Base-by-base conservation (phyloP, 2,329 filamentous ascomycete genomes). In the Ambrosiella cleistominuta region DNA sequence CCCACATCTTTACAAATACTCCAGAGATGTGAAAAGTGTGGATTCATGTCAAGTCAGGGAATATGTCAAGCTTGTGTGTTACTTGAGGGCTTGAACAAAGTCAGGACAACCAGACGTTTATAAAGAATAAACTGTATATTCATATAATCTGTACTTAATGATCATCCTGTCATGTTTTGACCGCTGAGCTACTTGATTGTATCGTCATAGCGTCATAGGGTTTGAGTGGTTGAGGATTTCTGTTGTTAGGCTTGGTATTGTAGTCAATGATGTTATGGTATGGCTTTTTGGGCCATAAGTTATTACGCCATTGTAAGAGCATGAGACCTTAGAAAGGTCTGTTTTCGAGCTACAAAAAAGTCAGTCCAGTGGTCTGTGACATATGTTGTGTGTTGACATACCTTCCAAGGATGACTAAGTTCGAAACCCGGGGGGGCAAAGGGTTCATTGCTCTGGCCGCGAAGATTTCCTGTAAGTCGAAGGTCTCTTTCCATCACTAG, bases 1-100 rank as follows among this genome's bases (percentile, higher is more conserved):
- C n/a, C 53, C 35, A 8, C 9, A 13, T 52, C 76, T n/a, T 77
- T 80, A 65, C 87, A 91, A 68, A 82, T 83, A 12, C 78, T 96
- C 64, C 88, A 91, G 1, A 83, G 82, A 62, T 98, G 93, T 66
- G 80, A 84, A 66, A 83, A 81, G 56, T 98, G 93, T 65, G 93
- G 93, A 12, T 98, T 97, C 68, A 86, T 98, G 70, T 95, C 93
- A 1, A 96, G 90, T 65, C 93, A 98, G 69, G 79, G 81, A 37
- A 80, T 96, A 44, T 98, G 93, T 71, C 95, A 98, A 70, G 93
- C 93, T 0, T 98, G 93, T 68, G 85, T 83, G 62, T 73, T 98
- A 50, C 77, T 98, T 2, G 90, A 97, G 64, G 88, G 86, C 0
- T 70, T 98, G 53, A 98, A 98, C 68, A 96, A 93, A 70, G 83